Base-by-base conservation (phyloP, 2,329 filamentous ascomycete species). In the Didymella arachidicola region DNA sequence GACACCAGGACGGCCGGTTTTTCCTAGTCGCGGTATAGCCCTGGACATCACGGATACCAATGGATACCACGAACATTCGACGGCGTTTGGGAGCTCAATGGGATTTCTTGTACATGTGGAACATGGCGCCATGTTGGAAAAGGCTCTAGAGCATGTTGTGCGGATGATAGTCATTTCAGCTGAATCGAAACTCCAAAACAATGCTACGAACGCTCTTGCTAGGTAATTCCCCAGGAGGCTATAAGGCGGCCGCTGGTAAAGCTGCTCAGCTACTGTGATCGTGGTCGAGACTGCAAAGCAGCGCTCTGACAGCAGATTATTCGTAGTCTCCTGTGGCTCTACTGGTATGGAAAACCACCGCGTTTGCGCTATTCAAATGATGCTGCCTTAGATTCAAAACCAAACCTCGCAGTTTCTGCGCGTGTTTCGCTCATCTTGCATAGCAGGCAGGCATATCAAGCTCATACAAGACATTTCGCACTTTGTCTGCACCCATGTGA, bases 41-140 rank as follows among this genome's bases (percentile, higher is more conserved):
- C 63, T 59, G 63, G 64, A 51, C 58, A 58, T 62, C 64, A 68
- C 61, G 67, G 69, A 59, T 64, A 65, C 57, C 65, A 64, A 65
- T 65, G 64, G 70, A 73, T 72, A 72, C 70, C 70, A 72, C 65
- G 69, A 71, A 69, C 67, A 68, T 68, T 65, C 60, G 59, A 67
- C 65, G 72, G 72, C 70, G 72, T 74, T 74, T 67, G 57, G 70
- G 68, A 66, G 68, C 67, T 71, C 50, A 54, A 63, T 67, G 62
- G 65, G 61, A 59, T 57, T 64, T 60, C 60, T 52, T 68, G 59
- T 63, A 67, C 61, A 68, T 65, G 65, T 68, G 60, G 55, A 66
- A 64, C 52, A 65, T 66, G 67, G 70, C 64, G 67, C 67, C 66
- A 57, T 66, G 49, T 57, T 60, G 52, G 57, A 60, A 58, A 63